Evolutionary conservation across 192 early-diverging fungal genomes (phyloP).

Genomic region (Oehlia diaphana): DNA sequence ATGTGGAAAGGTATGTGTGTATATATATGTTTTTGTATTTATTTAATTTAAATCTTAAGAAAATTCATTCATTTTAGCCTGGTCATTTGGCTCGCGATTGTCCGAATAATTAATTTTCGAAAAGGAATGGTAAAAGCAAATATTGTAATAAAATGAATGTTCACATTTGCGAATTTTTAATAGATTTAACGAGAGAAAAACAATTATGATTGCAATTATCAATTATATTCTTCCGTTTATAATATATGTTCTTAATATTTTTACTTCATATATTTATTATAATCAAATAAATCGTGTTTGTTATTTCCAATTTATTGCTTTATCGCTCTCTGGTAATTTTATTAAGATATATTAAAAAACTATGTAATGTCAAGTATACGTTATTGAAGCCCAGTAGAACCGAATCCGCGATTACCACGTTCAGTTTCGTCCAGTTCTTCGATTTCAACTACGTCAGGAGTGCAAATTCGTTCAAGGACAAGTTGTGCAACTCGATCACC

Average conservation of each 20-base stretch:
- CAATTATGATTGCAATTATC: background rate
- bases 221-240: background rate
- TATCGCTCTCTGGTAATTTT: too few relatives aligned
- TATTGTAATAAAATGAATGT: background rate
- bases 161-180: background rate
- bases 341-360: too few relatives aligned
- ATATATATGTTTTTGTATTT: background rate
- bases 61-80: background rate
- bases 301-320: too few relatives aligned
- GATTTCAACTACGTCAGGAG: conserved; percentile 78
- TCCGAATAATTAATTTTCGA: background rate
- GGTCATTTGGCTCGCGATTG: background rate
- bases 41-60: background rate
- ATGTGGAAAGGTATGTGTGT: conserved; percentile 24
- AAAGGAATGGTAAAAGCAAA: background rate
- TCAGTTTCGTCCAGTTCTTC: conserved; percentile 39
- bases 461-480: conserved; percentile 83
- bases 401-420: background rate
- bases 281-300: too few relatives aligned
- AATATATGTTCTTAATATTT: background rate
- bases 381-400: background rate
- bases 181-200: too few relatives aligned
- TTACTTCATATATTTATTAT: too few relatives aligned
- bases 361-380: too few relatives aligned
- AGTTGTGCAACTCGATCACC: conserved; percentile 98